Conservation (phyloP, 2,329 filamentous ascomycete species). For the Parascedosporium putredinis region DNA sequence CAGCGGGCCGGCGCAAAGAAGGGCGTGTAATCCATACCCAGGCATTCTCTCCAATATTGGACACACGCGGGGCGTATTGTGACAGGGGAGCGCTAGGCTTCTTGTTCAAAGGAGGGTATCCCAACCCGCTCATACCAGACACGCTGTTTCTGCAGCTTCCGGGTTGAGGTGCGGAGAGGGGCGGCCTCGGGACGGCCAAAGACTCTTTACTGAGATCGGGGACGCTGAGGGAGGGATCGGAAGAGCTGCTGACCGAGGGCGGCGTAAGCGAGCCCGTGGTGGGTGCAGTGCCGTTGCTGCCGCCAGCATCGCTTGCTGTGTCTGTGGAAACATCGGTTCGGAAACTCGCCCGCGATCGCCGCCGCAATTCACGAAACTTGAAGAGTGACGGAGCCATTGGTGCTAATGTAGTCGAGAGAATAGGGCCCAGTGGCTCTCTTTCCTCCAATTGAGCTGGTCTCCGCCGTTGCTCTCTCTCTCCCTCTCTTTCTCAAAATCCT, state of each 20-base stretch:
- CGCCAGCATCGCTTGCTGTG: conserved; percentile 48
- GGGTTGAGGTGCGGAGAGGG: neutral
- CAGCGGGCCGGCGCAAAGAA: too few relatives aligned
- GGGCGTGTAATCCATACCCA: conserved; percentile 53
- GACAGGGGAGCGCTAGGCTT: conserved; percentile 51
- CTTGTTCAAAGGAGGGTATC: conserved; percentile 16
- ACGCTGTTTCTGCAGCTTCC: conserved; percentile 44
- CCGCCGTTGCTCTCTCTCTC: too few relatives aligned
- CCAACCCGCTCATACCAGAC: conserved; percentile 51
- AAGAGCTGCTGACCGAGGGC: conserved; percentile 58
- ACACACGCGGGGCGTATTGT: conserved; percentile 68
- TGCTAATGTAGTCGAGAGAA: neutral
- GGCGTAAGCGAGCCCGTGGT: conserved; percentile 65
- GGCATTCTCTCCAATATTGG: conserved; percentile 69
- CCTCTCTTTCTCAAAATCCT: too few relatives aligned
- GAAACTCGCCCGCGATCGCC: conserved; percentile 67
- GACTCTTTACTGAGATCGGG: conserved; percentile 3
- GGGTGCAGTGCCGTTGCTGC: conserved; percentile 47
- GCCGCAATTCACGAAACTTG: conserved; percentile 58
- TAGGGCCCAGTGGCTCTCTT: neutral
- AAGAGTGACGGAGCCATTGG: conserved; percentile 57
- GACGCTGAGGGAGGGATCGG: conserved; percentile 48
- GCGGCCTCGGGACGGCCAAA: neutral
- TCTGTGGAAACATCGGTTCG: conserved; percentile 53
- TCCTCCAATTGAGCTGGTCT: too few relatives aligned